Conservation (phyloP, 2,329 filamentous ascomycete genomes). For the Lachnellula hyalina region DNA sequence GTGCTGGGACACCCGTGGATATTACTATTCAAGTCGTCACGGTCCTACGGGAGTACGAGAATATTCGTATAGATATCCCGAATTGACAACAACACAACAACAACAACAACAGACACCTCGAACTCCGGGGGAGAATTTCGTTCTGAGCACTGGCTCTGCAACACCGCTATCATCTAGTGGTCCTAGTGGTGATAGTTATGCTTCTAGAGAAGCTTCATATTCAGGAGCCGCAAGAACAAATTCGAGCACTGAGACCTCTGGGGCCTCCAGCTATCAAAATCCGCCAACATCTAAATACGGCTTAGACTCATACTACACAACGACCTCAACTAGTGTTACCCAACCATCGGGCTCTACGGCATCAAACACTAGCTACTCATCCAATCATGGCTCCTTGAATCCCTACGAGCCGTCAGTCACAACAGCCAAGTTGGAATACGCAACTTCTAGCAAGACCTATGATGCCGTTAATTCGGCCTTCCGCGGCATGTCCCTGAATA, state of each 20-base stretch:
- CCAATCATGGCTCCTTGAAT: background rate
- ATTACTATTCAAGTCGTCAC: constrained; percentile 4
- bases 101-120: constrained; percentile 6
- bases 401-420: background rate
- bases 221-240: background rate
- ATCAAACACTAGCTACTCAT: background rate
- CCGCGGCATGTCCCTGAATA: background rate
- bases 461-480: background rate
- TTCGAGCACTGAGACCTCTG: background rate
- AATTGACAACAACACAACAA: background rate
- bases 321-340: background rate
- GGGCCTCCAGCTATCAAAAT: background rate
- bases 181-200: background rate
- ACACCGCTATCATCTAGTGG: background rate
- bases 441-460: background rate
- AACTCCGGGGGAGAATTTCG: background rate
- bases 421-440: background rate
- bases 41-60: background rate
- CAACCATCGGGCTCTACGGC: background rate
- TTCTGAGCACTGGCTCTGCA: background rate
- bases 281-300: background rate
- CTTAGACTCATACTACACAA: background rate
- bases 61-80: constrained; percentile 5
- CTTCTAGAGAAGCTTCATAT: background rate
- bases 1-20: constrained; percentile 10